Evolutionary conservation across 495 filamentous ascomycete genomes (phyloP).

Genomic region (Bombardia bombarda): DNA sequence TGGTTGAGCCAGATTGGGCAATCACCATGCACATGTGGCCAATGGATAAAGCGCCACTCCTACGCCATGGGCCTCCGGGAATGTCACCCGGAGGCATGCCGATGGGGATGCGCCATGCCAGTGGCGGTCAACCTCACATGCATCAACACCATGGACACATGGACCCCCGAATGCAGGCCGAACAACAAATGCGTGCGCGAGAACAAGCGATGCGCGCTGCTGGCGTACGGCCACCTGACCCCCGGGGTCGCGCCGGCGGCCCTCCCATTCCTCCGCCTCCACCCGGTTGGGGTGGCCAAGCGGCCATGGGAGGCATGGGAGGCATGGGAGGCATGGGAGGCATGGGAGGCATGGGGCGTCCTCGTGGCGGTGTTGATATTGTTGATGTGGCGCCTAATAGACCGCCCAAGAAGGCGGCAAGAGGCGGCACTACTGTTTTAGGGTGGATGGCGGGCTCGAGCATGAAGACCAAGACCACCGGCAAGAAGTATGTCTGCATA

Average conservation of each 20-base stretch:
- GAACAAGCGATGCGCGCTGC: slow-evolving; percentile 10
- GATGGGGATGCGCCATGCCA: too few species aligned
- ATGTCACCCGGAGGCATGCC: slow-evolving; percentile 6
- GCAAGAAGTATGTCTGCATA: slow-evolving; percentile 29
- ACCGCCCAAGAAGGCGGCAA: slow-evolving; percentile 3
- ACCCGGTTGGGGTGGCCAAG: not conserved
- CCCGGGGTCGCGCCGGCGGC: not conserved
- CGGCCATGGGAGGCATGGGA: too few species aligned
- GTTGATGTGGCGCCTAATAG: slow-evolving; percentile 8
- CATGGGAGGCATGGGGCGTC: too few species aligned
- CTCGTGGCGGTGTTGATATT: slow-evolving; percentile 2
- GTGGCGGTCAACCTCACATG: not conserved
- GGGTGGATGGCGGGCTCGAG: slow-evolving; percentile 30
- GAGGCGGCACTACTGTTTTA: slow-evolving; percentile 18
- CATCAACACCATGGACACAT: not conserved
- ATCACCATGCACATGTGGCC: slow-evolving; percentile 99
- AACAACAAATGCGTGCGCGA: not conserved
- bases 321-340: too few species aligned
- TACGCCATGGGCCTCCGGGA: slow-evolving; percentile 3
- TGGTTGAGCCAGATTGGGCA: slow-evolving; percentile 78
- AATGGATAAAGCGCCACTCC: slow-evolving; percentile 43
- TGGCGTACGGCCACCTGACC: slow-evolving; percentile 3
- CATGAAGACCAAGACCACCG: slow-evolving; percentile 20
- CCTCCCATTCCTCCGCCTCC: slow-evolving; percentile 12
- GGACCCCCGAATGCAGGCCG: not conserved